Base-by-base conservation (phyloP, 2,329 filamentous ascomycete genomes). In the Emmonsia crescens region DNA sequence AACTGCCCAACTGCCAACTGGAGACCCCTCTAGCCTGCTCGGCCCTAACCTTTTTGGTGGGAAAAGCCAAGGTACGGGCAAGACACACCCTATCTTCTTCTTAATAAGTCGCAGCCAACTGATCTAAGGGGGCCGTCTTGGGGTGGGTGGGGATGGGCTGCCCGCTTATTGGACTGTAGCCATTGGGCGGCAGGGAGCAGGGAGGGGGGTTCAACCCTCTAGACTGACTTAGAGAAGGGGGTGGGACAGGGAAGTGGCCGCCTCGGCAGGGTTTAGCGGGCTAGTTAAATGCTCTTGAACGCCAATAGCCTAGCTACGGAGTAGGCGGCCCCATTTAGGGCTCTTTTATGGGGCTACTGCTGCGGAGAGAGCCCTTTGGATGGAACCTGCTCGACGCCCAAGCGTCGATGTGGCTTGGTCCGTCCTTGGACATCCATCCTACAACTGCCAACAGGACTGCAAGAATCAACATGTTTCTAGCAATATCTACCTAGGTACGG, bases 361-460 rank as follows among this genome's bases (percentile, higher is more conserved):
- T 60, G 58, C 58, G 58, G 58, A 54, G 21, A 36, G 16, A 1
- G n/a, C 24, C 29, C 5, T n/a, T 33, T 1, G 19, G 21, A 49
- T 59, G 57, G 58, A 40, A 27, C 24, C 33, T 40, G 44, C 31
- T 51, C 21, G 40, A 49, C 56, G 57, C 57, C 57, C 57, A 60
- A 60, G 57, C 57, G 57, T 52, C 57, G 31, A 52, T 60, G 46
- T 60, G 57, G 57, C 57, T 60, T 60, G 57, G n/a, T 44, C 16
- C 31, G 9, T 9, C 42, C 42, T 21, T 46, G 19, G 42, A 46
- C n/a, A 46, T 46, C 44, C 9, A n/a, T n/a, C n/a, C n/a, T n/a
- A n/a, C n/a, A n/a, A n/a, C n/a, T n/a, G n/a, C n/a, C n/a, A n/a
- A n/a, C n/a, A n/a, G n/a, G n/a, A n/a, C n/a, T n/a, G n/a, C n/a